Percentiles rank a stretch among this genome's conserved stretches.
phyloP scores from a whole-genome alignment of 441 rosid species.

The Breynia disticha region DNA sequence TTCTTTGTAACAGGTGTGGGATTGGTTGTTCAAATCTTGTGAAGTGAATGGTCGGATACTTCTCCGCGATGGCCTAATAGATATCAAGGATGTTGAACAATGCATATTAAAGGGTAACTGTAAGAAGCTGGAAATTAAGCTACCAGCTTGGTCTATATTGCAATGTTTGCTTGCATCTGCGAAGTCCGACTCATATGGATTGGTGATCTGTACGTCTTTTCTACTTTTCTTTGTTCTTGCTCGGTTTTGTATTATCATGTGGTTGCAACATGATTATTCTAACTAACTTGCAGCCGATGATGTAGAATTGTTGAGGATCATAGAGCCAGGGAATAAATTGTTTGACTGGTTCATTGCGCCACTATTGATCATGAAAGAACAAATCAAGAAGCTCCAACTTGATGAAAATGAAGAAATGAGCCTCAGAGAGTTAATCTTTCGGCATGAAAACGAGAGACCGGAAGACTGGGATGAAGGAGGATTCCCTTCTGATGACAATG shows the following conservation, averaged over 20 bases:
- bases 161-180: conserved; percentile 68
- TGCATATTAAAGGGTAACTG: conserved; percentile 50
- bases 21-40: conserved; percentile 78
- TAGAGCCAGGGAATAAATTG: conserved; percentile 54
- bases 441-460: conserved; percentile 38
- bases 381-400: conserved; percentile 48
- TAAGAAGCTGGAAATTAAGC: conserved; percentile 46
- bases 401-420: conserved; percentile 48
- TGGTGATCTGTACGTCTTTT: conserved; percentile 55
- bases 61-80: conserved; percentile 48
- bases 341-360: conserved; percentile 67
- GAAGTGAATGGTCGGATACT: conserved; percentile 70
- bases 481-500: conserved; percentile 46
- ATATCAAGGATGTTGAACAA: conserved; percentile 54
- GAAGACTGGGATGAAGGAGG: conserved; percentile 59
- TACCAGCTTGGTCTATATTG: conserved; percentile 68
- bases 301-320: conserved; percentile 46
- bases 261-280: conserved; percentile 7
- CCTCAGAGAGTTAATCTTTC: conserved; percentile 42
- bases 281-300: conserved; percentile 38
- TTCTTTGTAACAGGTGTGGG: conserved; percentile 54
- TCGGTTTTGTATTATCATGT: neutral
- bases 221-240: conserved; percentile 1
- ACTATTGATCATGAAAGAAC: conserved; percentile 66
- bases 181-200: conserved; percentile 50